Percentiles rank a stretch among this genome's conserved stretches.
Conservation (phyloP, 1,139 yeast species). For the Candida frijolesensis region DNA sequence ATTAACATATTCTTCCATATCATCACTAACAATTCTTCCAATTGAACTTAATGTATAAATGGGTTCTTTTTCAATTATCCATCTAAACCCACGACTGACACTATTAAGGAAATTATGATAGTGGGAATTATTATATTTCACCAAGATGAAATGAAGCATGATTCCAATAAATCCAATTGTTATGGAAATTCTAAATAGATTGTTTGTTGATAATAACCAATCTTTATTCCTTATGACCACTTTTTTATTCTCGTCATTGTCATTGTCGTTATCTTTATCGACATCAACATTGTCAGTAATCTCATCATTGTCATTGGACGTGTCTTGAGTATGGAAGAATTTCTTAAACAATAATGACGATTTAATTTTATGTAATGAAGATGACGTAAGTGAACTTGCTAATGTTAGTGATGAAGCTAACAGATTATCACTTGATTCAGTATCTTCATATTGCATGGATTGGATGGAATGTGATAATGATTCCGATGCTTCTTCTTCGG, state of each 20-base stretch:
- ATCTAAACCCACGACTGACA: not conserved
- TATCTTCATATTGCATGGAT: constrained; percentile 19
- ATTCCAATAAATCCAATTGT: constrained; percentile 47
- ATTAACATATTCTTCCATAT: constrained; percentile 18
- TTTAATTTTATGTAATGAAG: constrained; percentile 33
- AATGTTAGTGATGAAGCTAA: constrained; percentile 42
- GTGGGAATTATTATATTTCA: constrained; percentile 22
- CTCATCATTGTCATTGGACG: not conserved
- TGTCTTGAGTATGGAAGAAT: constrained; percentile 20
- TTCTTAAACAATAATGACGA: constrained; percentile 38
- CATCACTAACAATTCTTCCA: constrained; percentile 15
- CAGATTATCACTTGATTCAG: constrained; percentile 28
- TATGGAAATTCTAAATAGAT: constrained; percentile 37
- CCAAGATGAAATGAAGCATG: constrained; percentile 36
- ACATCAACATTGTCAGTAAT: constrained; percentile 2
- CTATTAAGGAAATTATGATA: constrained; percentile 11
- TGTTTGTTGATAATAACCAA: constrained; percentile 14
- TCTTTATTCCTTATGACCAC: constrained; percentile 12
- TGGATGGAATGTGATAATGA: constrained; percentile 16
- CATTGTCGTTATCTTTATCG: not conserved
- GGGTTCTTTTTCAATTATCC: not conserved
- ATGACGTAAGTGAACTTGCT: constrained; percentile 32
- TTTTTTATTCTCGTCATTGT: constrained; percentile 15
- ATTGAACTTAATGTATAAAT: constrained; percentile 8
- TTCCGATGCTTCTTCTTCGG: constrained; percentile 27